Evolutionary conservation across 352 stramenopile species (phyloP).

Genomic region (Elongisporangium prolatum): DNA sequence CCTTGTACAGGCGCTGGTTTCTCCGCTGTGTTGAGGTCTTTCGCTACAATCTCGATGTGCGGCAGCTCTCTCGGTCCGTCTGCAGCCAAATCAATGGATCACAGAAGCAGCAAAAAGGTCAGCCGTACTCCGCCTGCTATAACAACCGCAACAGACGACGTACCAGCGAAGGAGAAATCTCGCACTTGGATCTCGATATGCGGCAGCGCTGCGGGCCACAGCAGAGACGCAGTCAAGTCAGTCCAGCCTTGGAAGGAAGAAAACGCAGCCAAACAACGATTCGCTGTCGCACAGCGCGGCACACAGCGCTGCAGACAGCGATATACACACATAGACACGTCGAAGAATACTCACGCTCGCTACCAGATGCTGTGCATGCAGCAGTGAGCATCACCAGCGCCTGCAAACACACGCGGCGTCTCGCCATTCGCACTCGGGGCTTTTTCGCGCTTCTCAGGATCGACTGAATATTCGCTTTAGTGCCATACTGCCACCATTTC

Average conservation of each 20-base stretch:
- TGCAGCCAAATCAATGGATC: conserved; percentile 6
- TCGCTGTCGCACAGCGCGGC: neutral
- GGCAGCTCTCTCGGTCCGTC: conserved; percentile 37
- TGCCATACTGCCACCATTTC: neutral
- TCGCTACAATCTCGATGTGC: conserved; percentile 44
- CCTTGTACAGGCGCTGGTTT: conserved; percentile 9
- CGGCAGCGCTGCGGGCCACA: conserved; percentile 14
- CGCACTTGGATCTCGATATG: conserved; percentile 60
- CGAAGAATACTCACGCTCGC: neutral
- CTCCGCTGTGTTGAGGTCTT: conserved; percentile 53
- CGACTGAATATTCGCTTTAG: neutral
- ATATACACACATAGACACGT: neutral
- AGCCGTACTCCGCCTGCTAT: neutral
- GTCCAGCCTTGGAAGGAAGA: neutral
- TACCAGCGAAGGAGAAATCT: conserved; percentile 66
- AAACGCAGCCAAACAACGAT: neutral
- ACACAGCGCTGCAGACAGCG: neutral
- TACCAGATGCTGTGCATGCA: neutral
- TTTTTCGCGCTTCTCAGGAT: neutral
- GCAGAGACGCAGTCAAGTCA: neutral
- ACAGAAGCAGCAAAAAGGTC: neutral
- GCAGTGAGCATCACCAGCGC: neutral
- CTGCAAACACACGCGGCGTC: neutral
- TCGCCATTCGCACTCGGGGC: neutral
- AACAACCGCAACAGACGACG: conserved; percentile 1